Evolutionary conservation across 1,139 yeast species (phyloP), one percentile per base, ranked within the genome.

Genomic region (Candida tetrigidarum): DNA sequence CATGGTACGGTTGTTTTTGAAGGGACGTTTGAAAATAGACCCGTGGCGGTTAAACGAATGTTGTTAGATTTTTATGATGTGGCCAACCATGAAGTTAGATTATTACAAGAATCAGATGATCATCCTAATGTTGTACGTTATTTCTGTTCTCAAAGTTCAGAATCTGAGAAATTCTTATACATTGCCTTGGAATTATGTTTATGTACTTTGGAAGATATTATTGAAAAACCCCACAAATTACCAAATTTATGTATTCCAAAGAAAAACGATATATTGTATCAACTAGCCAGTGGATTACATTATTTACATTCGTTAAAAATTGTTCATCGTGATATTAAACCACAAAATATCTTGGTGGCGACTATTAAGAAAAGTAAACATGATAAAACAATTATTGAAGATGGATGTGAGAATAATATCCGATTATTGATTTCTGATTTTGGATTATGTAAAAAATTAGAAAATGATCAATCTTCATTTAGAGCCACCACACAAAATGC

Each of bases 1-100:
- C 97, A 93, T 58, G 99, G 99, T 25, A 93, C 99, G 0, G 91
- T 92, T 22, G 99, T 93, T 1, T 90, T 83, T 62, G 82, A 86
- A 59, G 99, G 99, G 1, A 78, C 82, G 3, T 93, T 92, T 67
- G 97, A 92, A 57, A 86, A 83, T 55, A 76, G 99, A 42, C 96
- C 96, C 2, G 99, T 95, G 8, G 99, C 99, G 0, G 96, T 93
- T 4, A 95, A 93, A 62, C 71, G 99, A 54, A 89, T 93, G 96
- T 71, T 95, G 40, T 75, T 92, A 33, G 97, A 92, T 59, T 93
- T 92, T 59, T 93, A 87, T 64, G 97, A 93, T 59, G 83, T 93
- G 48, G 99, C 99, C 3, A 86, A 92, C n/a, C 96, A 90, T 55
- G 99, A 93, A 60, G 96, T 95, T 10, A 77, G 86, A 23, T 66